Evolutionary conservation across 2,329 filamentous ascomycete species (phyloP).

Genomic region (Byssothecium circinans): DNA sequence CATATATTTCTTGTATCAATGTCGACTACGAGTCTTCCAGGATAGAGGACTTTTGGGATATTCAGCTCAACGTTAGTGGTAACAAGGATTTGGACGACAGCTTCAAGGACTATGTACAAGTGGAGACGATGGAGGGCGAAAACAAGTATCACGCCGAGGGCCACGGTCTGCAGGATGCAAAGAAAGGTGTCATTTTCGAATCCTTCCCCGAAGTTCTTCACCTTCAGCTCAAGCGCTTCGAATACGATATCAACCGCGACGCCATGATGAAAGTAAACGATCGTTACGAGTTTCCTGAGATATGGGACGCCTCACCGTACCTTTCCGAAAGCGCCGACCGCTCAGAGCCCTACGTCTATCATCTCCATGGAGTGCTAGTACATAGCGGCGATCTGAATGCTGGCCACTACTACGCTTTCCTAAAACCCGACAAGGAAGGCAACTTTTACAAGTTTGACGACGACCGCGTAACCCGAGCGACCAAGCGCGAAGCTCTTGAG

Average conservation of each 20-base stretch:
- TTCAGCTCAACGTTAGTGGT: conserved; percentile 93
- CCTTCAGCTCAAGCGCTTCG: conserved; percentile 93
- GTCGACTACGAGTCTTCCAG: conserved; percentile 96
- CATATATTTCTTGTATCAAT: conserved; percentile 97
- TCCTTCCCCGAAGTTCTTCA: conserved; percentile 93
- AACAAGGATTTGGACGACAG: conserved; percentile 93
- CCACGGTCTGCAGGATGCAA: conserved; percentile 90
- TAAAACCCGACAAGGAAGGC: conserved; percentile 87
- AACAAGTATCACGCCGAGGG: conserved; percentile 97
- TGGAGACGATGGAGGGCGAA: conserved; percentile 95
- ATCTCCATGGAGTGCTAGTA: conserved; percentile 91
- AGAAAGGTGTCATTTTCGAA: conserved; percentile 97
- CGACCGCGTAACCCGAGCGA: conserved; percentile 93
- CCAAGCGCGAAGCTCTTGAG: conserved; percentile 85
- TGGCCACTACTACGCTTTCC: conserved; percentile 96
- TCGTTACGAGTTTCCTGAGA: conserved; percentile 84
- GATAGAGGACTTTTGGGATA: conserved; percentile 98
- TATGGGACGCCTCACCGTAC: conserved; percentile 82
- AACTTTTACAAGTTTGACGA: conserved; percentile 98
- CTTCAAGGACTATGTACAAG: conserved; percentile 93
- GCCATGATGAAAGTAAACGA: conserved; percentile 99
- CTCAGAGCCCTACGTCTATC: conserved; percentile 88
- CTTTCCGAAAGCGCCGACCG: conserved; percentile 82
- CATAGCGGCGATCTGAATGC: conserved; percentile 97
- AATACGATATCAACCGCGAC: conserved; percentile 94